Evolutionary conservation across 2,329 filamentous ascomycete genomes (phyloP), one percentile per base, ranked within the genome.

Genomic region (Fusarium musae): DNA sequence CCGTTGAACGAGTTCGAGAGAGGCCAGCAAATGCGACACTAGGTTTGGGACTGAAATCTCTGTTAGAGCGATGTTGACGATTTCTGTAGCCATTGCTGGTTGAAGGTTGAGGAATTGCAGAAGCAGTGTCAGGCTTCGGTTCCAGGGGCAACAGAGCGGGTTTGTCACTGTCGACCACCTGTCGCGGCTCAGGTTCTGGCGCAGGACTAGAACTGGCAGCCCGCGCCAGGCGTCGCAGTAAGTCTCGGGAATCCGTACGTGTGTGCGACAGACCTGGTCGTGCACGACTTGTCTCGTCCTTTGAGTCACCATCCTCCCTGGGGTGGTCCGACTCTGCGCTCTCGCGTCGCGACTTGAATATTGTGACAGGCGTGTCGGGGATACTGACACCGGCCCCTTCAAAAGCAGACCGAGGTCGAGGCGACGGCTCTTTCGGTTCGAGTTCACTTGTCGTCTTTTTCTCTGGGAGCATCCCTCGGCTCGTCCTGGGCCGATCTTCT

Each of bases 11-110:
- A 59, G 78, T 80, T 59, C 85, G 83, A 44, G 79, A 81, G 43
- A 89, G 75, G 37, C 84, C 84, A 10, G 80, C 78, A 75, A 88
- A 89, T 53, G 83, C 85, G 40, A 89, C 86, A 6, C 82, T 84
- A 26, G 83, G 84, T 62, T 80, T 83, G 21, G 74, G 43, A n/a
- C 77, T 77, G 40, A 59, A 49, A 34, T 82, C 77, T 34, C 76
- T 77, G 43, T 63, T 70, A 30, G 69, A 58, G 17, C 59, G 63
- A 39, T 63, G 63, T 26, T 63, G 69, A 49, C 50, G 63, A 30
- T 59, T 58, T 53, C 66, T 47, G 12, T 70, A 66, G 40, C 68
- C 70, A 61, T 72, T 62, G 63, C 75, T 70, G n/a, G 65, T 63
- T 23, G 65, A 39, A 23, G 72, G 73, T 59, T 72, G 65, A 26